Evolutionary conservation across 2,329 filamentous ascomycete species (phyloP), one percentile per base, ranked within the genome.

Genomic region (Penicillium sp.): DNA sequence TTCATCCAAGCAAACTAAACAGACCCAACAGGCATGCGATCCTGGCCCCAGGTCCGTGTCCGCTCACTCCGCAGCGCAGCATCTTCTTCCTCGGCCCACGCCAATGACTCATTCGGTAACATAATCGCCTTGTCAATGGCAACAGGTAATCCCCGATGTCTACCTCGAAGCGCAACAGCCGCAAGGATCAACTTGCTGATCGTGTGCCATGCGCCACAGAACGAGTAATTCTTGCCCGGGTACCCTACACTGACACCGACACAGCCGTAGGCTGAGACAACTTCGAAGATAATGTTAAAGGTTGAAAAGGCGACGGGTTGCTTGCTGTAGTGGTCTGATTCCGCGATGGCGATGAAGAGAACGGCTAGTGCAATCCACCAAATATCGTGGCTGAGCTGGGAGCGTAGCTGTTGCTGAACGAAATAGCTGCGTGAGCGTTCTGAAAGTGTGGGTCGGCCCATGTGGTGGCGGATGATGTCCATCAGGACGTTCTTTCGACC

Each of bases 351-450:
- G 45, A 86, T 81, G 26, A 81, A 62, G 40, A 85, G 71, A 10
- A 83, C 74, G 2, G 80, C 78, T 0, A 84, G 64, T 3, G 80
- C 76, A 11, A 86, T 77, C 69, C 76, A 81, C 82, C 82, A 85
- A 13, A 86, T 69, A 57, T 86, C 83, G 61, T 85, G 80, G 24
- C 80, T 78, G 1, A 86, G 73, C 61, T 86, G 82, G 5, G 77
- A 76, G n/a, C 79, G 77, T 18, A 85, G 69, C 59, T 85, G 81
- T 50, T 78, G 73, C 32, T 72, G 71, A 11, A 80, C 67, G 43
- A 79, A 78, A 50, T 72, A 74, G 44, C 71, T 67, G 11, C 68
- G 72, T 6, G 71, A 74, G 6, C 55, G 57, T 34, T 68, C 63
- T 6, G 52, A 48, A 2, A 28, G 42, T 8, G 49, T 52, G 11